These are phyloP conservation scores for Russula brevipes DNA, from an alignment of 768 basidiomycete genomes.

Conservation along the genomic window DNA sequence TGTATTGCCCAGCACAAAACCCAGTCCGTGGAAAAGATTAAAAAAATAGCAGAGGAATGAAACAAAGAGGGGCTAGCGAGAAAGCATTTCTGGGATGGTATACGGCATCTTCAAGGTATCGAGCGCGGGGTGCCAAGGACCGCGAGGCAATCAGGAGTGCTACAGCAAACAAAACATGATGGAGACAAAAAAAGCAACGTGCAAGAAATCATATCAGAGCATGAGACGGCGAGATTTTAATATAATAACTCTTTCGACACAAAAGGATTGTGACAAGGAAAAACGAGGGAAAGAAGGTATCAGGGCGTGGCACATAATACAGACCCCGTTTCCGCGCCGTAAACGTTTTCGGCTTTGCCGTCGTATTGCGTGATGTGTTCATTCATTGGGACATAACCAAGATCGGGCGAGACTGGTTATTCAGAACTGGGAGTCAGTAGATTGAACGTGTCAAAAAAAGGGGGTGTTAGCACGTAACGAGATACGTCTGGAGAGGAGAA, in stretches of 20 bases:
- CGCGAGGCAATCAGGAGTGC: conserved; percentile 21
- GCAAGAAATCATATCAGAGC: conserved; percentile 25
- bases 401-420: conserved; percentile 73
- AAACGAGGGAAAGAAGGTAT: conserved; percentile 18
- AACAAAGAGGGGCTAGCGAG: conserved; percentile 10
- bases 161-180: conserved; percentile 22
- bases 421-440: conserved; percentile 36
- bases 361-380: conserved; percentile 43
- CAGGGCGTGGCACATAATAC: conserved; percentile 17
- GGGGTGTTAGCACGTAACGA: conserved; percentile 7
- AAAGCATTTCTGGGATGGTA: conserved; percentile 20
- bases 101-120: conserved; percentile 25
- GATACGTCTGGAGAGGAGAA: conserved; percentile 1
- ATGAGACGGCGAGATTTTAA: conserved; percentile 21
- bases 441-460: conserved; percentile 20
- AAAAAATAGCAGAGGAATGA: conserved; percentile 15
- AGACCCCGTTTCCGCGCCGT: conserved; percentile 22
- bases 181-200: conserved; percentile 20
- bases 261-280: conserved; percentile 19
- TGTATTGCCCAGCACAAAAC: conserved; percentile 18
- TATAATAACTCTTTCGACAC: conserved; percentile 19
- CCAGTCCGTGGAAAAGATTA: conserved; percentile 13
- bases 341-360: conserved; percentile 24
- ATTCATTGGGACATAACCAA: conserved; percentile 78
- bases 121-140: conserved; percentile 19